These are phyloP conservation scores for Solanum hybrid DNA, from an alignment of 305 asterid species.

Conservation along the genomic window DNA sequence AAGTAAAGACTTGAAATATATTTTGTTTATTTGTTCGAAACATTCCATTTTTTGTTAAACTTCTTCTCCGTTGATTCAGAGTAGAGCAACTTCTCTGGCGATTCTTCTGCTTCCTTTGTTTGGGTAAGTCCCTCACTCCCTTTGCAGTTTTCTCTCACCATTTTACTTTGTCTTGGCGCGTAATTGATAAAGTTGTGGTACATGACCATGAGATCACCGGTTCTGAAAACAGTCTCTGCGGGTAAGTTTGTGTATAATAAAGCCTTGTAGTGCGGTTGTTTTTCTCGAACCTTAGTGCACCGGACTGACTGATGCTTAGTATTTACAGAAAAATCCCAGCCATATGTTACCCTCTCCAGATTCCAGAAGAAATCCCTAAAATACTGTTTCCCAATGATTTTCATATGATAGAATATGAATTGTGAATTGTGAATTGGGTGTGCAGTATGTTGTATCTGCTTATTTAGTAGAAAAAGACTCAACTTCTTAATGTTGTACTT, in stretches of 20 bases:
- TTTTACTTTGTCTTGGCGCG: not conserved
- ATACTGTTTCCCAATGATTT: not conserved
- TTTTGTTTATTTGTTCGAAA: not conserved
- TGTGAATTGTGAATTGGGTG: not conserved
- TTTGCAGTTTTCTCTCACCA: not conserved
- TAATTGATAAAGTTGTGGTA: not conserved
- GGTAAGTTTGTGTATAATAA: not conserved
- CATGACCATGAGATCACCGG: not conserved
- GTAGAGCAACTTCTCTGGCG: not conserved
- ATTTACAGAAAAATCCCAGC: not conserved
- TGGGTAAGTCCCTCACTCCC: not conserved
- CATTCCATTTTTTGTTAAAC: not conserved
- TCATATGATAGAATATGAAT: not conserved
- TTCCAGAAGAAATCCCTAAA: not conserved
- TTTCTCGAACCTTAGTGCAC: not conserved
- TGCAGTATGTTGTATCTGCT: not conserved
- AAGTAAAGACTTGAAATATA: not conserved
- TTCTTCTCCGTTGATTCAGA: not conserved
- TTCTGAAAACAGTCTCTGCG: not conserved
- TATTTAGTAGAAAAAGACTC: not conserved
- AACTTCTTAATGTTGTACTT: not conserved
- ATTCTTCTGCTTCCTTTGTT: not conserved
- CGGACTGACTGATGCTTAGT: not conserved
- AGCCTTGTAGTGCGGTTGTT: not conserved
- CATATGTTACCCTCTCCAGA: not conserved